Conservation (phyloP, 495 filamentous ascomycete genomes). For the Tricharina praecox region DNA sequence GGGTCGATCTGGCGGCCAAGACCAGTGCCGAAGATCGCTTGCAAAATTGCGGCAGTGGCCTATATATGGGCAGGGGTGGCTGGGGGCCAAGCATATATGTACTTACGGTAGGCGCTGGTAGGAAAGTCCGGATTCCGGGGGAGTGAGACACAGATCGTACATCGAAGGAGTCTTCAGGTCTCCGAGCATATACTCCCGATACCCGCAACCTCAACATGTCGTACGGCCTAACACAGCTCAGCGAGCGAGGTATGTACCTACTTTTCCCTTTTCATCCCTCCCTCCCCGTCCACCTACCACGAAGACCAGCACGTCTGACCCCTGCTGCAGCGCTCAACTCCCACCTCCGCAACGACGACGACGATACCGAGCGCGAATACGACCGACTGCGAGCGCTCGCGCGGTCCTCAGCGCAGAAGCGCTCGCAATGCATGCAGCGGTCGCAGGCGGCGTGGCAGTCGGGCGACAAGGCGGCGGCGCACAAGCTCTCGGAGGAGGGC, state of each 20-base stretch:
- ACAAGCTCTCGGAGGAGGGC: slow-evolving; percentile 64
- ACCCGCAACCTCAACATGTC: no score
- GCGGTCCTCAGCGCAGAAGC: slow-evolving; percentile 56
- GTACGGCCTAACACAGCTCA: slow-evolving; percentile 48
- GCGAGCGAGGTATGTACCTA: slow-evolving; percentile 36
- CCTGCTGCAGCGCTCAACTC: slow-evolving; percentile 36
- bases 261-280: slow-evolving; percentile 5
- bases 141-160: no score
- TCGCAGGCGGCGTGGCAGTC: slow-evolving; percentile 61
- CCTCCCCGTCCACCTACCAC: slow-evolving; percentile 7
- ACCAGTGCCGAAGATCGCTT: no score
- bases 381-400: slow-evolving; percentile 78
- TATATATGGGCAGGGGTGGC: no score
- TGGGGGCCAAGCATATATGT: no score
- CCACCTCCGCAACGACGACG: slow-evolving; percentile 47
- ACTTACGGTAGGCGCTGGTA: no score
- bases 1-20: no score
- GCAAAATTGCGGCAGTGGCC: no score
- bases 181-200: no score
- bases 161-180: no score
- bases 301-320: background rate
- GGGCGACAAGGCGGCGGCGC: slow-evolving; percentile 64
- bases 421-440: slow-evolving; percentile 57
- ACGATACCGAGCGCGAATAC: slow-evolving; percentile 67
- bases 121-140: no score